Conservation (phyloP, 352 stramenopile species). For the Pythium brassicae region DNA sequence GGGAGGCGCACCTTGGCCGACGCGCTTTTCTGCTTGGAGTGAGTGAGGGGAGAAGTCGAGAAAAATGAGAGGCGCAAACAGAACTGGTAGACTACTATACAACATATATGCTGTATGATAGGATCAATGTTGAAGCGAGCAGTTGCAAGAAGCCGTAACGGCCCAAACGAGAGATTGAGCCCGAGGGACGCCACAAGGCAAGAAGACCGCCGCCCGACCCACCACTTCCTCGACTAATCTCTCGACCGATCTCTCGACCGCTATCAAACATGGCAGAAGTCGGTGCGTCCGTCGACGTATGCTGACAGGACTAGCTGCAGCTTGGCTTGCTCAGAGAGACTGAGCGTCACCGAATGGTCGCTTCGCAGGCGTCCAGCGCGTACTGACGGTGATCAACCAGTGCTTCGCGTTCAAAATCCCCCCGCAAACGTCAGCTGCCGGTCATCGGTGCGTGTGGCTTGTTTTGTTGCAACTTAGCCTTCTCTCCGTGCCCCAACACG, state of each 20-base stretch:
- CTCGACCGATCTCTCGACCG: no score
- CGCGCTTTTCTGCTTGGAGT: not conserved
- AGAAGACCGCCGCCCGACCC: not conserved
- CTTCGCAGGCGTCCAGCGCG: constrained; percentile 39
- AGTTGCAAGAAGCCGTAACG: no score
- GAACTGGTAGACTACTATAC: no score
- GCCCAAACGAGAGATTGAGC: no score
- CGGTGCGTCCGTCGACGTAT: not conserved
- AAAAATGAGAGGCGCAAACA: no score
- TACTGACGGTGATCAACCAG: constrained; percentile 64
- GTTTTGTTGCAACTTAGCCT: not conserved
- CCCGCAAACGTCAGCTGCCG: constrained; percentile 49
- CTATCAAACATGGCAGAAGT: constrained; percentile 5
- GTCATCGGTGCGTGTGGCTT: constrained; percentile 32
- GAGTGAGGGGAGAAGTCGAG: not conserved
- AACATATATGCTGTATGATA: no score
- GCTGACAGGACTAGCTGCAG: not conserved
- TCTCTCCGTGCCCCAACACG: no score
- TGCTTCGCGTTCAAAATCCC: constrained; percentile 72
- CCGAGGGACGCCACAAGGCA: no score
- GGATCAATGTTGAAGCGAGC: no score
- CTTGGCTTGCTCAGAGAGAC: not conserved
- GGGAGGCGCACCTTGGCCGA: not conserved
- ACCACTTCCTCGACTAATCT: not conserved
- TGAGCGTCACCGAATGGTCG: not conserved